phyloP scores from a whole-genome alignment of 2,329 filamentous ascomycete genomes.

The Hypomyces perniciosus region DNA sequence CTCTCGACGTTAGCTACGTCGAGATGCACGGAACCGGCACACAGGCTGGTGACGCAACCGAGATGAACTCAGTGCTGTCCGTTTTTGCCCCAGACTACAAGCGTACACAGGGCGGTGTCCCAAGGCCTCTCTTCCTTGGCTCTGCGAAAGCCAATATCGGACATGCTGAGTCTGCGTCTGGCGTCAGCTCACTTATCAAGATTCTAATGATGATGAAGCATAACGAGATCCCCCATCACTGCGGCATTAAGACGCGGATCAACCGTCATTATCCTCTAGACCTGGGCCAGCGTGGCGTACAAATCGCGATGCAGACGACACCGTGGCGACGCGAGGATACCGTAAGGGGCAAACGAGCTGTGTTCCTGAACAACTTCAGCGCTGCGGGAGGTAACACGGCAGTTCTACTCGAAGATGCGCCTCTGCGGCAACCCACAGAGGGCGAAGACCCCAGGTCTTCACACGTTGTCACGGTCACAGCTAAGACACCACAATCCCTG shows the following conservation, averaged over 20 bases:
- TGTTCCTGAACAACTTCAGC: constrained; percentile 63
- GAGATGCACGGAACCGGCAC: constrained; percentile 93
- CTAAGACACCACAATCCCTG: constrained; percentile 5
- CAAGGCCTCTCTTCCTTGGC: constrained; percentile 55
- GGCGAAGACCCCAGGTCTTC: background rate
- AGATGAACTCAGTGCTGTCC: constrained; percentile 71
- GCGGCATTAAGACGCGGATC: constrained; percentile 57
- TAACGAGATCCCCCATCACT: constrained; percentile 55
- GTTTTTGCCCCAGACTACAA: constrained; percentile 49
- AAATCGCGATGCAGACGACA: constrained; percentile 49
- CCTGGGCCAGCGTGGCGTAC: constrained; percentile 46
- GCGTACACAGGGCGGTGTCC: constrained; percentile 39
- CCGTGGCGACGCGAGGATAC: constrained; percentile 40
- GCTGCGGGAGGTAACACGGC: constrained; percentile 69
- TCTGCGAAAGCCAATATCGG: constrained; percentile 61
- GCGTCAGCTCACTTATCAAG: constrained; percentile 57
- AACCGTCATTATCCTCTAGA: constrained; percentile 53
- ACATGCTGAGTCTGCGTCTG: constrained; percentile 58
- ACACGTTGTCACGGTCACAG: constrained; percentile 6
- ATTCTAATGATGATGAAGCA: constrained; percentile 60
- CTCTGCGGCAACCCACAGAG: constrained; percentile 16
- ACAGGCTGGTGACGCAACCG: constrained; percentile 76
- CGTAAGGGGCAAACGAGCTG: constrained; percentile 33
- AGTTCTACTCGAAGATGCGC: constrained; percentile 53
- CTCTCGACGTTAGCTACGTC: constrained; percentile 72